These are phyloP conservation scores for Lentinula boryana DNA, from an alignment of 768 basidiomycete genomes.

Conservation along the genomic window DNA sequence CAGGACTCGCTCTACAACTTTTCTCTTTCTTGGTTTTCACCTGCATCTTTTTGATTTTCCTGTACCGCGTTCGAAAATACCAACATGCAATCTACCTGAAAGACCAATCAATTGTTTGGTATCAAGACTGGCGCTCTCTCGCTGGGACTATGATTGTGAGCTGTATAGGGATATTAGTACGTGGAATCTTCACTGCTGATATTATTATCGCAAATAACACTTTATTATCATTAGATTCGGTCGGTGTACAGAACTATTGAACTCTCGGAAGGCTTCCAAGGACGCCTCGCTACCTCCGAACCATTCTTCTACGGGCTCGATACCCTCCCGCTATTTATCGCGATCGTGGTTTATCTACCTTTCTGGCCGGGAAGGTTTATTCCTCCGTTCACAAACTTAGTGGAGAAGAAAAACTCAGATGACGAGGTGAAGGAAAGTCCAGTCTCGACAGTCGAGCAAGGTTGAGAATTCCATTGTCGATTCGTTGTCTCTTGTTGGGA, in stretches of 20 bases:
- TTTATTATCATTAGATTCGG: constrained; percentile 39
- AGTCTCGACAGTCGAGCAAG: background rate
- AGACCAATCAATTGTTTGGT: constrained; percentile 36
- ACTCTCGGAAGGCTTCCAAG: constrained; percentile 44
- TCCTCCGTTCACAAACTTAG: background rate
- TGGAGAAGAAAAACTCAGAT: constrained; percentile 4
- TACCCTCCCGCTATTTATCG: constrained; percentile 59
- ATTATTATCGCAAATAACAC: background rate
- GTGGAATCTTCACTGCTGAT: constrained; percentile 12
- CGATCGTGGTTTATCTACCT: constrained; percentile 45
- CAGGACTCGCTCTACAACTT: constrained; percentile 51
- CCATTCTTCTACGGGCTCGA: constrained; percentile 63
- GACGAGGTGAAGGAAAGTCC: constrained; percentile 9
- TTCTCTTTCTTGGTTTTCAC: constrained; percentile 47
- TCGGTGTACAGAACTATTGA: constrained; percentile 45
- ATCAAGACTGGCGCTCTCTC: constrained; percentile 55
- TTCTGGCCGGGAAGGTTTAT: constrained; percentile 68
- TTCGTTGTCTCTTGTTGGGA: background rate
- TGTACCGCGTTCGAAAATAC: constrained; percentile 38
- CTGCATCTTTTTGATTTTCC: constrained; percentile 38
- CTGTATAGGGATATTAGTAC: constrained; percentile 58
- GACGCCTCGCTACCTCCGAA: constrained; percentile 52
- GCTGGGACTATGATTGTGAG: constrained; percentile 44
- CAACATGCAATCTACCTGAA: constrained; percentile 33
- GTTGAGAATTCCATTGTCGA: background rate